Percentiles rank a stretch among this genome's conserved stretches.
Conservation (phyloP, 2,329 filamentous ascomycete species). For the Nectriaceae sp. region DNA sequence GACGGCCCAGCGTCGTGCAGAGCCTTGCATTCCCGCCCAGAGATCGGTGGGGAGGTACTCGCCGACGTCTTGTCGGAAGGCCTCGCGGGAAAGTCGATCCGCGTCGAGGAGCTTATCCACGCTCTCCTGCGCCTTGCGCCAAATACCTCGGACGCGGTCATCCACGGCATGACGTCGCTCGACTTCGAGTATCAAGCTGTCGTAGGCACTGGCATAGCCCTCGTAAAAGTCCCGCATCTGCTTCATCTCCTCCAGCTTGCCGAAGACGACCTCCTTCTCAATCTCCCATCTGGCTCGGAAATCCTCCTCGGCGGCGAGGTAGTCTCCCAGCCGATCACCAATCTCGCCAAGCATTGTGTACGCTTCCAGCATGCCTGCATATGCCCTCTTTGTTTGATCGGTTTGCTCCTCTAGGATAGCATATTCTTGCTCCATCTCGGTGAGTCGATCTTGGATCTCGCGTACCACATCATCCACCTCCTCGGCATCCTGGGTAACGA, state of each 20-base stretch:
- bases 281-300: constrained; percentile 72
- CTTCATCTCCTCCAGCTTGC: constrained; percentile 74
- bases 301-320: constrained; percentile 64
- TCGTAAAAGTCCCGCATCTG: constrained; percentile 82
- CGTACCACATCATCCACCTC: constrained; percentile 67
- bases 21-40: constrained; percentile 75
- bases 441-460: constrained; percentile 73
- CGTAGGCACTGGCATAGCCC: constrained; percentile 82
- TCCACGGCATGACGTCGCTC: constrained; percentile 73
- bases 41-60: constrained; percentile 86
- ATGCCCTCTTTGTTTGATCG: constrained; percentile 48
- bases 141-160: constrained; percentile 71
- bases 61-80: constrained; percentile 79
- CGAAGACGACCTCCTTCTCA: constrained; percentile 69
- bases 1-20: constrained; percentile 54
- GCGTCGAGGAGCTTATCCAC: constrained; percentile 74
- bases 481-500: constrained; percentile 72
- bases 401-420: constrained; percentile 65
- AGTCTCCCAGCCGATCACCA: constrained; percentile 63
- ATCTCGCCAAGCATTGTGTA: constrained; percentile 69
- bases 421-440: constrained; percentile 75
- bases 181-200: constrained; percentile 80
- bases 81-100: constrained; percentile 73
- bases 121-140: constrained; percentile 75
- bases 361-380: constrained; percentile 61